Base-by-base conservation (phyloP, 805 yeast genomes). In the Myxozyma nipponensis region DNA sequence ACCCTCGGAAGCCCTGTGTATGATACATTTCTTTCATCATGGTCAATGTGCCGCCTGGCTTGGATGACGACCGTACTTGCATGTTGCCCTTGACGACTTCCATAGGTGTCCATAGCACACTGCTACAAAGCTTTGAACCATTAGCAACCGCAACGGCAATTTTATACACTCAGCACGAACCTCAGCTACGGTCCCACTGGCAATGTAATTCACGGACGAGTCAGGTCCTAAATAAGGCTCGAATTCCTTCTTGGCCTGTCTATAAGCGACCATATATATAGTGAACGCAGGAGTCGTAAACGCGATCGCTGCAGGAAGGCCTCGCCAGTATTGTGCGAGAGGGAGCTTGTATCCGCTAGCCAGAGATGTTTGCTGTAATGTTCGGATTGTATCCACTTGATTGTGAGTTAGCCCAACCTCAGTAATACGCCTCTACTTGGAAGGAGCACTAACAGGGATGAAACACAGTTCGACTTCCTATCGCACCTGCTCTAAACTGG, bases 1-100 rank as follows among this genome's bases (percentile, higher is more conserved):
- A 74, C 3, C 97, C 97, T 49, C 67, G 71, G 42, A 84, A 19
- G 2, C 97, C 98, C 62, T 86, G 95, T 0, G 70, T 67, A 35
- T 66, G 67, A 63, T 75, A 80, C 40, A 91, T 65, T 13, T 49
- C 44, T 19, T 54, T 49, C 39, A 69, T 50, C 41, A 66, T 59
- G 30, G 57, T 44, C 15, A 41, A 19, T 3, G 64, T 59, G 26
- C 54, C 51, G 23, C 56, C 55, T 24, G 50, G 23, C 18, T 43
- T 47, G 10, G 52, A 34, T 38, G 52, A 58, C 23, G 59, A 50
- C 26, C 66, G 58, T 24, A 71, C 65, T 54, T 72, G 75, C 69
- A 71, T 63, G 26, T 74, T 63, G 36, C 75, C 75, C 59, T 72
- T 71, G 50, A 71, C 56, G 17, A 71, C 74, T 60, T 71, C 75